phyloP scores from a whole-genome alignment of 305 asterid genomes.

The Petunia hybrid region DNA sequence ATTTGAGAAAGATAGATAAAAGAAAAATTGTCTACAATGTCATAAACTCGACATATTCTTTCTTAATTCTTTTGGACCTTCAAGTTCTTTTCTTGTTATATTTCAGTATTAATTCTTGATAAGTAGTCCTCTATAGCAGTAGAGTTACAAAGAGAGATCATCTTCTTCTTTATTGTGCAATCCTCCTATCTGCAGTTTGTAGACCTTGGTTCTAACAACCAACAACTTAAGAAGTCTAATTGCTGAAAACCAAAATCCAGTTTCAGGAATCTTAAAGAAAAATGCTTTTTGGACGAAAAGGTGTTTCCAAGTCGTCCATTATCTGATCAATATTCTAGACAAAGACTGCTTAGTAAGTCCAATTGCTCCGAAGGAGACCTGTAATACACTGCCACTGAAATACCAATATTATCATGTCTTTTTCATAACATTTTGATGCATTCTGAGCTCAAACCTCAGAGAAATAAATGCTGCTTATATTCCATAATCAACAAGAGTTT shows the following conservation, averaged over 20 bases:
- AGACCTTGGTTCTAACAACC: neutral
- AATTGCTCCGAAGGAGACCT: neutral
- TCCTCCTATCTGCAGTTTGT: too few relatives aligned
- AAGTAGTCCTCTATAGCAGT: too few relatives aligned
- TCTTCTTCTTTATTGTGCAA: too few relatives aligned
- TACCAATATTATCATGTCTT: neutral
- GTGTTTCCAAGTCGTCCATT: neutral
- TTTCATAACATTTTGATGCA: neutral
- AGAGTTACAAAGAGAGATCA: too few relatives aligned
- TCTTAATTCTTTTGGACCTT: too few relatives aligned
- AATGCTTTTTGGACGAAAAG: neutral
- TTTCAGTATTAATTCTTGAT: too few relatives aligned
- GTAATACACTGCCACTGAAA: neutral
- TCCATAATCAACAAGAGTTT: neutral
- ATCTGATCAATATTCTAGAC: neutral
- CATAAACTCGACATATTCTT: too few relatives aligned
- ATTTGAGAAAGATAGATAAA: too few relatives aligned
- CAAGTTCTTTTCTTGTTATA: too few relatives aligned
- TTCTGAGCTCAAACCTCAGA: neutral
- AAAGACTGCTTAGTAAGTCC: neutral
- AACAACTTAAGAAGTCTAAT: neutral
- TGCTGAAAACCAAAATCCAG: neutral
- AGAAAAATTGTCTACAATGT: too few relatives aligned
- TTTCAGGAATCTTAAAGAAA: slow-evolving; percentile 3
- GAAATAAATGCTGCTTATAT: neutral